phyloP scores from a whole-genome alignment of 371 early-diverging fungal genomes.

The Mucor plumbeus region DNA sequence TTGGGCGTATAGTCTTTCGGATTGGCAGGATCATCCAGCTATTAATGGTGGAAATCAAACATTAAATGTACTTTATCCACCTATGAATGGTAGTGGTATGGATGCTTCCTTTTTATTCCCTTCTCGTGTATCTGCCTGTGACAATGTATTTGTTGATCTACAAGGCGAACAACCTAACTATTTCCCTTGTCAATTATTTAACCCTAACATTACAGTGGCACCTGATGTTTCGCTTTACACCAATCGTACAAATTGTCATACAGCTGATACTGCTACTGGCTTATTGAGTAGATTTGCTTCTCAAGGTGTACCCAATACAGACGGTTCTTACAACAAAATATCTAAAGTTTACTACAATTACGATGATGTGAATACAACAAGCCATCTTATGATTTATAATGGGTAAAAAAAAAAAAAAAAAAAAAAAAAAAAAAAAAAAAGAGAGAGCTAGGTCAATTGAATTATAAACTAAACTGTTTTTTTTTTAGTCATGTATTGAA shows the following conservation, averaged over 20 bases:
- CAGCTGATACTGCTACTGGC: constrained; percentile 44
- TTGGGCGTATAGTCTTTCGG: constrained; percentile 59
- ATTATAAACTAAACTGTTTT: not conserved
- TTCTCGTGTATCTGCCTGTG: constrained; percentile 66
- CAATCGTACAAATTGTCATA: constrained; percentile 69
- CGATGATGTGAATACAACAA: constrained; percentile 58
- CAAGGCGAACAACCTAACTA: constrained; percentile 55
- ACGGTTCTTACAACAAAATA: constrained; percentile 33
- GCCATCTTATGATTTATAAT: constrained; percentile 71
- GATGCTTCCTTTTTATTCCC: constrained; percentile 63
- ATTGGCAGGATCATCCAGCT: constrained; percentile 55
- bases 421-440: constrained; percentile 57
- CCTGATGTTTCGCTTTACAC: constrained; percentile 54
- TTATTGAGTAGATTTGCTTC: constrained; percentile 34
- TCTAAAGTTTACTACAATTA: constrained; percentile 71
- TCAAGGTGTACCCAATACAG: constrained; percentile 35
- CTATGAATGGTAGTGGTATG: constrained; percentile 66
- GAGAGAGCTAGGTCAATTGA: constrained; percentile 29
- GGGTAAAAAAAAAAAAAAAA: constrained; percentile 66
- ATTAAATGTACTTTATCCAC: constrained; percentile 60
- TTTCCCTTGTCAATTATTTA: constrained; percentile 73
- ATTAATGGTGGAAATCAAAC: constrained; percentile 35
- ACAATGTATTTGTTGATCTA: constrained; percentile 53
- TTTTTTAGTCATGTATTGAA: constrained; percentile 43
- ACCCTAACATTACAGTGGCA: constrained; percentile 47